Conservation (phyloP, 148 eudicot species). For the Camellia lanceoleosa region DNA sequence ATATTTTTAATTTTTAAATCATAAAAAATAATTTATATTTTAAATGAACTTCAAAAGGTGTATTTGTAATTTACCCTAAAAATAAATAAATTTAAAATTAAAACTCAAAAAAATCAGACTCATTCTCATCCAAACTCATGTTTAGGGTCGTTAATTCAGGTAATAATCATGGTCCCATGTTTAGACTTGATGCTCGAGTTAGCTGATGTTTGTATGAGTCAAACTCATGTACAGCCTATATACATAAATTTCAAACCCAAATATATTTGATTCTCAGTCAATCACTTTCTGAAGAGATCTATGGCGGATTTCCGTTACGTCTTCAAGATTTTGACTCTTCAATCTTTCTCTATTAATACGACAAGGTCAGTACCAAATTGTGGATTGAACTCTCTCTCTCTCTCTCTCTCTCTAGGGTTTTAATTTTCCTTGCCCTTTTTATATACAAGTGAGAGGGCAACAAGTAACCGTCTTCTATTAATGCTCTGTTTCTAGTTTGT, state of each 20-base stretch:
- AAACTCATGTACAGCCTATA: neutral
- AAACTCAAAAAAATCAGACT: neutral
- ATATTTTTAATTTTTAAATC: too few relatives aligned
- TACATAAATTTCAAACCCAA: neutral
- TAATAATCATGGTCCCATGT: slow-evolving; percentile 7
- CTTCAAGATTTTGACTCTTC: neutral
- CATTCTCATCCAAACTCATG: slow-evolving; percentile 29
- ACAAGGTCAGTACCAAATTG: neutral
- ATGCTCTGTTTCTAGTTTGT: neutral
- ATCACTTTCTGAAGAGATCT: neutral
- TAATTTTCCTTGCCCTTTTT: neutral
- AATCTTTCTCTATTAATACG: neutral
- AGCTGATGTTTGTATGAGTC: neutral
- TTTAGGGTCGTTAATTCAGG: slow-evolving; percentile 15
- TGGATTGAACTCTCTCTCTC: neutral
- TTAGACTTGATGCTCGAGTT: neutral
- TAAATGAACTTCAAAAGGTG: too few relatives aligned
- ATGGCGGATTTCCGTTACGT: neutral
- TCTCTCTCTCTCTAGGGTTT: neutral
- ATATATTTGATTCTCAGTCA: neutral
- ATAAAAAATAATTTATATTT: too few relatives aligned
- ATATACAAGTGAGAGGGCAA: too few relatives aligned
- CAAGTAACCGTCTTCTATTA: neutral
- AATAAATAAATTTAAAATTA: too few relatives aligned
- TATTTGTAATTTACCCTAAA: too few relatives aligned